Base-by-base conservation (phyloP, 176 grass and related monocot species). In the Saccharum officinarum region DNA sequence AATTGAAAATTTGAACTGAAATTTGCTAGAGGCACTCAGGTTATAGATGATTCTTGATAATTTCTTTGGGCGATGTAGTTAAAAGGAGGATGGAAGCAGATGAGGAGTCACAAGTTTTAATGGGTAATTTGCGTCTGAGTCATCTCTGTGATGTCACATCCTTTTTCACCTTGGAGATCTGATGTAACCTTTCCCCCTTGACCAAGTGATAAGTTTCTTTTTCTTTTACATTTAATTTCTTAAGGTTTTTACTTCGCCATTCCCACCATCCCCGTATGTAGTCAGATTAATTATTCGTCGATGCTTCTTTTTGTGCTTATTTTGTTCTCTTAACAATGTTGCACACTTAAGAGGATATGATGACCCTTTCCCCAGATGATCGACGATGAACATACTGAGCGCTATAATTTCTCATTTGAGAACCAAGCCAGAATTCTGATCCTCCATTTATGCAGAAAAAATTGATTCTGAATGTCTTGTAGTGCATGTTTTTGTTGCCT, bases 111-210 rank as follows among this genome's bases (percentile, higher is more conserved):
- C n/a, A 23, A 85, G 83, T 69, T 81, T 59, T 59, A 69, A 89
- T 85, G 78, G 88, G 78, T 89, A 89, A 86, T 86, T 89, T 89
- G 88, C 78, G 10, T 89, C 88, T 89, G 88, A 89, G 77, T 1
- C 82, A 40, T 71, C 55, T 82, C 50, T 18, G n/a, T 89, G 77
- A 85, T 89, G 88, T 77, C 71, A 81, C 77, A 89, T 41, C 65
- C 77, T 71, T 89, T 84, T 85, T 89, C 83, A 89, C 78, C 77
- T 89, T 89, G 88, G 77, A 80, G 84, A 86, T 80, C 84, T 86
- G 76, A 86, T 47, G 84, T 39, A 60, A 46, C 39, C 10, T 59
- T n/a, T n/a, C 7, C 20, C 1, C 22, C 8, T 3, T 9, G 12
- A 49, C 0, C 2, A 22, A 55, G 4, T 18, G 50, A 54, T 11